Evolutionary conservation across 2,329 filamentous ascomycete genomes (phyloP).

Genomic region (Hymenoscyphus fructigenus): DNA sequence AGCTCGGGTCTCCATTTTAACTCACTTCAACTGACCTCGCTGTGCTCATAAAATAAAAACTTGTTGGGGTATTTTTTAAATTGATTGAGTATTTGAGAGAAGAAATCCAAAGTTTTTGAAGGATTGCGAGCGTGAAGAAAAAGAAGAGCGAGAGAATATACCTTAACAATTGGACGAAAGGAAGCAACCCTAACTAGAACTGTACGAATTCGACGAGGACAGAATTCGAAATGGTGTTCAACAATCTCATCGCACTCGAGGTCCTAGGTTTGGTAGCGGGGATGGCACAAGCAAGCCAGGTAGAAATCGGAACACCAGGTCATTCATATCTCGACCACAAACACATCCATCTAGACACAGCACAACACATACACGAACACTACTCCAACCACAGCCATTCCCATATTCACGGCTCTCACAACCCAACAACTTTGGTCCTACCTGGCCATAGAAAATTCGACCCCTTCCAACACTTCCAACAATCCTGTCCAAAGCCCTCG

Average conservation of each 20-base stretch:
- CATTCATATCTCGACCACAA: background rate
- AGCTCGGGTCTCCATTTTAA: no score
- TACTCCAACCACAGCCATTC: background rate
- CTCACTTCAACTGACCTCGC: no score
- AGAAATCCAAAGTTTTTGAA: no score
- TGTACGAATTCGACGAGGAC: no score
- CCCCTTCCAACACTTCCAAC: background rate
- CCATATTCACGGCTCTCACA: background rate
- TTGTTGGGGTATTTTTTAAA: no score
- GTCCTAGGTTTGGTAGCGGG: background rate
- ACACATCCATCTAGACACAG: background rate
- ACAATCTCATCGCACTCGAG: background rate
- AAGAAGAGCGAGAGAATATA: no score
- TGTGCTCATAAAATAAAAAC: no score
- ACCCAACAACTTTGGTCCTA: background rate
- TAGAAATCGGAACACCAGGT: background rate
- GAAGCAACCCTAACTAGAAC: no score
- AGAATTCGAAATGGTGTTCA: background rate
- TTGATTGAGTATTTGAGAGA: no score
- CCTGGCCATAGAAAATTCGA: background rate
- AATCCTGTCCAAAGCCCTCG: conserved; percentile 1
- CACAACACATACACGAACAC: background rate
- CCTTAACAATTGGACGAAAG: no score
- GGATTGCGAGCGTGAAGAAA: no score
- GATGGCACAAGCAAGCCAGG: background rate